These are phyloP conservation scores for Lonicera japonica DNA, from an alignment of 129 eudicot species.

Conservation along the genomic window DNA sequence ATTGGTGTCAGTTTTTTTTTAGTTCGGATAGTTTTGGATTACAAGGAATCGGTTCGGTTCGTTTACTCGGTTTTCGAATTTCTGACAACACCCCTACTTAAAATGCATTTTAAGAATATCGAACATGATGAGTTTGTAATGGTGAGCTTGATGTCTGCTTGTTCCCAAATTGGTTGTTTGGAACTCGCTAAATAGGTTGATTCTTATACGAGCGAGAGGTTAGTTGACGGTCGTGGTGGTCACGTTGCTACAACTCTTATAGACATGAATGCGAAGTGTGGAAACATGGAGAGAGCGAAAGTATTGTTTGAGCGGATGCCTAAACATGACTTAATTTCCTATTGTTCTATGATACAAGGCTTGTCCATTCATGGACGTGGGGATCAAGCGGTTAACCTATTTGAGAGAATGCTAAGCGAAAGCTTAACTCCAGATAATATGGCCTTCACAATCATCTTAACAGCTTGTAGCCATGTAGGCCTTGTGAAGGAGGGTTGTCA, in stretches of 20 bases:
- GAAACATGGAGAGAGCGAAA: conserved; percentile 1
- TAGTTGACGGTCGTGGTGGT: neutral
- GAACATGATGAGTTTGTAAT: neutral
- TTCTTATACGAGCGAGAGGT: neutral
- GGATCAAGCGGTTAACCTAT: neutral
- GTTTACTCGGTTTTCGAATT: too few relatives aligned
- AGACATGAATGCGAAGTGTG: conserved; percentile 1
- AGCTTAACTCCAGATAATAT: neutral
- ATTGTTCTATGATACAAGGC: conserved; percentile 3
- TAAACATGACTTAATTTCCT: neutral
- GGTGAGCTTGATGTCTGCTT: conserved; percentile 7
- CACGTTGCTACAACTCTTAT: neutral
- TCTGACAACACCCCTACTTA: too few relatives aligned
- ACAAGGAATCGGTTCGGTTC: too few relatives aligned
- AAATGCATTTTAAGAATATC: neutral
- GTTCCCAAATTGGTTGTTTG: conserved; percentile 1
- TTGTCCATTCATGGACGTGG: neutral
- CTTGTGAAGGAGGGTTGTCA: conserved; percentile 1
- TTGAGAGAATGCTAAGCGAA: neutral
- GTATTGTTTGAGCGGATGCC: neutral
- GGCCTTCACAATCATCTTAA: neutral
- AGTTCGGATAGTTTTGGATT: too few relatives aligned
- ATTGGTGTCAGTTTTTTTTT: too few relatives aligned
- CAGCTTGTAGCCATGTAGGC: neutral
- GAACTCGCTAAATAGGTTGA: conserved; percentile 3